Percentiles rank a stretch among this genome's conserved stretches.
phyloP scores from a whole-genome alignment of 2,329 filamentous ascomycete species.

The Apiospora pterosperma region DNA sequence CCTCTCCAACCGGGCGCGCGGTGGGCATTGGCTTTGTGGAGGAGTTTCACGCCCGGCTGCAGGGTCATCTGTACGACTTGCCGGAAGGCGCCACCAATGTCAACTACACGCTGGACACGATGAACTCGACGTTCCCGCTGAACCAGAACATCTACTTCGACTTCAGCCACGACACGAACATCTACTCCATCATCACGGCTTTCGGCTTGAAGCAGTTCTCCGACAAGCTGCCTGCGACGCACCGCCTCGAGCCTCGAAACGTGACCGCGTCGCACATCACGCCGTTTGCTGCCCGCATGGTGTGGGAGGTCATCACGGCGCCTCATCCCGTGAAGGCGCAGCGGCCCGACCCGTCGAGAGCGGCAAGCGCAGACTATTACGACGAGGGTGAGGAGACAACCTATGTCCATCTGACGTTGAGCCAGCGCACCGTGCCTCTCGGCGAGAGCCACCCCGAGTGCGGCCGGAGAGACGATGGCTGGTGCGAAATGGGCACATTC shows the following conservation, averaged over 20 bases:
- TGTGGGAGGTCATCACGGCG: conserved; percentile 52
- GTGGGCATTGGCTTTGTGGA: conserved; percentile 72
- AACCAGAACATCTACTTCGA: conserved; percentile 74
- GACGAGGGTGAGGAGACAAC: conserved; percentile 49
- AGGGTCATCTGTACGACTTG: conserved; percentile 54
- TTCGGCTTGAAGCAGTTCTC: conserved; percentile 71
- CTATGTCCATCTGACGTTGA: conserved; percentile 73
- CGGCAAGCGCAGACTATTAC: conserved; percentile 39
- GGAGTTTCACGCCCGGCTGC: conserved; percentile 67
- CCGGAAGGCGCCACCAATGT: conserved; percentile 57
- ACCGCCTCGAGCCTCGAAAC: conserved; percentile 54
- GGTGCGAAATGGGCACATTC: conserved; percentile 72
- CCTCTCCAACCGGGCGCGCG: conserved; percentile 63
- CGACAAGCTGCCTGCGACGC: conserved; percentile 51
- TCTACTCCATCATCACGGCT: conserved; percentile 65
- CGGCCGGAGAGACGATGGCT: conserved; percentile 62
- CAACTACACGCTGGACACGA: conserved; percentile 69
- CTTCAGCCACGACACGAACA: conserved; percentile 76
- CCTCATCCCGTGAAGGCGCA: conserved; percentile 59
- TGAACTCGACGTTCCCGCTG: conserved; percentile 65
- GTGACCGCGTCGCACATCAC: conserved; percentile 66
- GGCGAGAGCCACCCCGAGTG: conserved; percentile 65
- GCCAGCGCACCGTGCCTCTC: conserved; percentile 70
- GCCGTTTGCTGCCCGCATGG: conserved; percentile 69
- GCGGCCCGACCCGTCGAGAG: conserved; percentile 25